Base-by-base conservation (phyloP, 129 eudicot genomes). In the Lactuca saligna region DNA sequence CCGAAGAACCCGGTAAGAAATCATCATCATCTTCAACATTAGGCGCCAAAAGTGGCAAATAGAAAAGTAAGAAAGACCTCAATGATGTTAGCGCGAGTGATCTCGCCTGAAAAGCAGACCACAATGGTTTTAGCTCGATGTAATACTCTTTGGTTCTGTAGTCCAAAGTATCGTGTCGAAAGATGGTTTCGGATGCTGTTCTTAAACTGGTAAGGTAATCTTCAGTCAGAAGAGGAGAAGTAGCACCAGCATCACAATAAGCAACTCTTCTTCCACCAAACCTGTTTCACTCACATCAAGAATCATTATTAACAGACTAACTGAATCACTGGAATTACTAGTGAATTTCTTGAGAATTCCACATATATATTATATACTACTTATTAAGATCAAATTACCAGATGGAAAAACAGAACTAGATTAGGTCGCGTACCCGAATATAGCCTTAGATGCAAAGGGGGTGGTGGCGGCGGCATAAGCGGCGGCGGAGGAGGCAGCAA, bases 31-130 rank as follows among this genome's bases (percentile, higher is more conserved):
- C 78, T 39, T 55, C 76, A 37, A 79, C 38, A 38, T 68, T 82
- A 12, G 97, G 95, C 79, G 80, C 92, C 80, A 93, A 16, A 70
- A 93, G 85, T 14, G 99, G 99, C 76, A 93, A 80, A 85, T 82
- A 93, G 69, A 82, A 85, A 71, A 89, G 61, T 41, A 89, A 75
- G 65, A 93, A 89, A 3, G 97, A 78, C 68, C 99, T 83, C 81
- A 93, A 46, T 38, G 93, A 77, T 55, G 90, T 85, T 70, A 83
- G 12, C 17, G 82, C 84, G 51, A 93, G 74, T 17, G 85, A 56
- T 74, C 71, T 89, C 86, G 86, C 80, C 7, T 82, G 88, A 41
- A 93, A 93, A 42, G 97, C 99, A 3, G 99, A 93, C 54, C 79
- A 83, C 57, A 93, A 69, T 44, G 99, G 90, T 62, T 87, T 93